Percentiles rank a stretch among this genome's conserved stretches.
These are phyloP conservation scores for Diaporthe citrichinensis DNA, from an alignment of 2,329 filamentous ascomycete species.

Conservation along the genomic window DNA sequence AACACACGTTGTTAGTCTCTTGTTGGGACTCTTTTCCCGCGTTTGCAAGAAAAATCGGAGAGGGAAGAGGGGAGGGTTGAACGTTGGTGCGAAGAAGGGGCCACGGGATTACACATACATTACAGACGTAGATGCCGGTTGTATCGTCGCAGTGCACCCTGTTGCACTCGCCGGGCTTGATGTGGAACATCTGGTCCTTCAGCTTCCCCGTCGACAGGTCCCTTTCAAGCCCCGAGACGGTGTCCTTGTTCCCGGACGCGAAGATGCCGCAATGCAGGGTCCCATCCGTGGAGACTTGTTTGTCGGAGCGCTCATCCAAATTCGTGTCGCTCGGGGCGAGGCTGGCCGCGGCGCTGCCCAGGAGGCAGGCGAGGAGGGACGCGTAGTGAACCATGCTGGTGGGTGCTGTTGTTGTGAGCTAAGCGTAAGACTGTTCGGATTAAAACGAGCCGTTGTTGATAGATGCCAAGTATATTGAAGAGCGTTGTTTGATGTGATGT, in stretches of 20 bases:
- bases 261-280: constrained; percentile 36
- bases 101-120: constrained; percentile 20
- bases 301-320: not conserved
- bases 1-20: not conserved
- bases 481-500: not conserved
- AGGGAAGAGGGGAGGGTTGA: not conserved
- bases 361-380: constrained; percentile 4
- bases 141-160: constrained; percentile 37
- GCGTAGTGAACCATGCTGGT: not conserved
- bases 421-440: too few species aligned
- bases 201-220: constrained; percentile 23
- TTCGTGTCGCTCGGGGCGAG: not conserved
- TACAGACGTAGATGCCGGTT: constrained; percentile 37
- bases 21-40: not conserved
- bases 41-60: too few species aligned
- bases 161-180: constrained; percentile 16
- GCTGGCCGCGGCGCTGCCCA: not conserved
- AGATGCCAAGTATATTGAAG: not conserved
- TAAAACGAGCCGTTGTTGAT: not conserved
- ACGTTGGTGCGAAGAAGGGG: not conserved
- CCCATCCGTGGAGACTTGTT: constrained; percentile 30
- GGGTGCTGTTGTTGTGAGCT: not conserved
- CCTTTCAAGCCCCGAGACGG: constrained; percentile 1
- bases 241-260: constrained; percentile 11
- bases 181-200: not conserved